Evolutionary conservation across 176 grass and related monocot genomes (phyloP), one percentile per base, ranked within the genome.

Genomic region (Echinochloa phyllopogon): DNA sequence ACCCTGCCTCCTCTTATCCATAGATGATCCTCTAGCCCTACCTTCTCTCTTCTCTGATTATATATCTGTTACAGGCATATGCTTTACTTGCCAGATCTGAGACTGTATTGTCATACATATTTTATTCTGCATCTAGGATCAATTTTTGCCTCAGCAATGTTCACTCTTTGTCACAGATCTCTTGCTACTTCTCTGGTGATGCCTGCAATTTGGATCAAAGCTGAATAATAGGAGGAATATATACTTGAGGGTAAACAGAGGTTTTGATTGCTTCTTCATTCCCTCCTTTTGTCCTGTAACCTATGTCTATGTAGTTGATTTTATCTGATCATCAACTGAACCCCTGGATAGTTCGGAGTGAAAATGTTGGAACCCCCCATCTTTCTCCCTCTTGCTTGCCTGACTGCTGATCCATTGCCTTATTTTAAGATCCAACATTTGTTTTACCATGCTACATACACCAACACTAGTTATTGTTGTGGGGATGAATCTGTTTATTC

Each of bases 1-100:
- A 27, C 69, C n/a, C 43, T 69, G 74, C 15, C 44, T 57, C n/a
- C 25, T 47, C 18, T 21, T 42, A 63, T 80, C n/a, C 65, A 12
- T 57, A 29, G n/a, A 51, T 25, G 11, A 18, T 39, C 6, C 53
- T 63, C 69, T 65, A 25, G 4, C 20, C 18, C 61, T 68, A 43
- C 25, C 17, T 68, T 52, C 27, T 27, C 3, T 25, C 6, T 62
- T 11, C 14, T 57, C 41, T 60, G 40, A 77, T 61, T 87, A 72
- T 18, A 76, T 73, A 69, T 72, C 44, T 71, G 38, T 69, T 77
- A 36, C 4, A 61, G 52, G 62, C 69, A 60, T 76, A 69, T 69
- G 15, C 15, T 82, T 87, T 68, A 76, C 75, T 50, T 69, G n/a
- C 42, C 21, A 74, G 8, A 80, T 85, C 41, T 33, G 76, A 69